Conservation (phyloP, 331 rosid species). For the Quercus tomentella region DNA sequence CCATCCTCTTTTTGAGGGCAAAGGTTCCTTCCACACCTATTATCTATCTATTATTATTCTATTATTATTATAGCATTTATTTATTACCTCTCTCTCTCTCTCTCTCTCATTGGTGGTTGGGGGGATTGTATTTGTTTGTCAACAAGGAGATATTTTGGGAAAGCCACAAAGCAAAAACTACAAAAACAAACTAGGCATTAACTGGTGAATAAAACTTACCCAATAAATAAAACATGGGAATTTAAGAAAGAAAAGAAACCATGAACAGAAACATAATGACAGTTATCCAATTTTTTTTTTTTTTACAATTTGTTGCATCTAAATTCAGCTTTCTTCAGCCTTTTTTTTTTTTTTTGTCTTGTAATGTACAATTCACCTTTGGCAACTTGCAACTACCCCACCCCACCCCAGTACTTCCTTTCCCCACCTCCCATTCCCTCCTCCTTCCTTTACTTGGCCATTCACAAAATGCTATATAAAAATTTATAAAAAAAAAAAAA, state of each 20-base stretch:
- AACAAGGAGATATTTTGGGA: slow-evolving; percentile 17
- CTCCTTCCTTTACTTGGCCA: slow-evolving; percentile 13
- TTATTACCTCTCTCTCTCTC: neutral
- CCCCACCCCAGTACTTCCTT: slow-evolving; percentile 7
- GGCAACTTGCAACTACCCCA: slow-evolving; percentile 49
- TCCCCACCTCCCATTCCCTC: neutral
- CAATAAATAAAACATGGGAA: too few species aligned
- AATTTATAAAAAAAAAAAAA: neutral
- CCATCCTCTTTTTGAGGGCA: neutral
- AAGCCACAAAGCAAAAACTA: neutral
- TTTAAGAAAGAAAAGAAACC: neutral
- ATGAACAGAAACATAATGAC: slow-evolving; percentile 26
- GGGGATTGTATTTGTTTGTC: neutral
- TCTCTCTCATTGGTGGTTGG: neutral
- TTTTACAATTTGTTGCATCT: slow-evolving; percentile 28
- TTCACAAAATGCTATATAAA: slow-evolving; percentile 32
- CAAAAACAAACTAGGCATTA: neutral
- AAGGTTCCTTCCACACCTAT: neutral
- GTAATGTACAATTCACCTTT: slow-evolving; percentile 50
- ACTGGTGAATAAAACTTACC: neutral
- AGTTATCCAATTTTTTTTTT: slow-evolving; percentile 3
- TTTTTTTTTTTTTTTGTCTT: slow-evolving; percentile 1
- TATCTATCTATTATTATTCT: too few species aligned
- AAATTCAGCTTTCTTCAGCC: slow-evolving; percentile 36
- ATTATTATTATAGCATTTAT: too few species aligned